Evolutionary conservation across 2,329 filamentous ascomycete species (phyloP).

Genomic region (Microcyclosporella mali): DNA sequence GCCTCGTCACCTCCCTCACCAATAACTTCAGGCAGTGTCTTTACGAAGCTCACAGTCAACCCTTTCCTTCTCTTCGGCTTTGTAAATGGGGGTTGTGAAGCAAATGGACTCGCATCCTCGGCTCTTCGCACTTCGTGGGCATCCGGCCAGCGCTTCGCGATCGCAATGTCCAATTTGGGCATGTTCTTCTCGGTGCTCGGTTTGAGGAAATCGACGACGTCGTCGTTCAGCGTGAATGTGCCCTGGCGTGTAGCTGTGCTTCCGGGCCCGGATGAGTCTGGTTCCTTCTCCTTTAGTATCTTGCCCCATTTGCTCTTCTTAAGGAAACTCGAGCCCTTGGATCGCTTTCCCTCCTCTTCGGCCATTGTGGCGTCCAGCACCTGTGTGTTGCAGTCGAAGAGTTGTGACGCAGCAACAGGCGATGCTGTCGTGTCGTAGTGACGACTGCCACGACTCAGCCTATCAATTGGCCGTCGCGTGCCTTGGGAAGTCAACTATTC

Average conservation of each 20-base stretch:
- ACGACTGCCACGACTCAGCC: no score
- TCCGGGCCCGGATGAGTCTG: conserved; percentile 1
- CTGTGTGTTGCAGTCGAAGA: background rate
- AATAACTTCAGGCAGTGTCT: conserved; percentile 70
- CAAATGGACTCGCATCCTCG: conserved; percentile 9
- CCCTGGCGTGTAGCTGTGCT: conserved; percentile 5
- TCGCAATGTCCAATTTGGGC: conserved; percentile 45
- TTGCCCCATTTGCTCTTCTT: conserved; percentile 31
- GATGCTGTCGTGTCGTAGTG: no score
- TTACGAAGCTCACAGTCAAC: conserved; percentile 66
- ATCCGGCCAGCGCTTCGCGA: conserved; percentile 47
- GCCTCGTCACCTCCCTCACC: conserved; percentile 88
- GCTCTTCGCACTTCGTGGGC: conserved; percentile 37
- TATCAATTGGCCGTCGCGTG: no score
- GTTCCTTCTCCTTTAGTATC: conserved; percentile 25
- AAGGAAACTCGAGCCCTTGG: conserved; percentile 21
- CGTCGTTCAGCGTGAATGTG: conserved; percentile 34
- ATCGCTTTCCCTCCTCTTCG: conserved; percentile 14
- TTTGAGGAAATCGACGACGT: conserved; percentile 54
- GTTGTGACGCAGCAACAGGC: no score
- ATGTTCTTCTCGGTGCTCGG: conserved; percentile 42
- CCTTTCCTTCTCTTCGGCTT: conserved; percentile 54
- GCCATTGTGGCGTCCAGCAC: conserved; percentile 16
- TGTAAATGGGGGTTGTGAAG: conserved; percentile 13
- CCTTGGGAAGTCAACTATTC: no score